phyloP scores from a whole-genome alignment of 2,329 filamentous ascomycete species.

The Colletotrichum noveboracense region DNA sequence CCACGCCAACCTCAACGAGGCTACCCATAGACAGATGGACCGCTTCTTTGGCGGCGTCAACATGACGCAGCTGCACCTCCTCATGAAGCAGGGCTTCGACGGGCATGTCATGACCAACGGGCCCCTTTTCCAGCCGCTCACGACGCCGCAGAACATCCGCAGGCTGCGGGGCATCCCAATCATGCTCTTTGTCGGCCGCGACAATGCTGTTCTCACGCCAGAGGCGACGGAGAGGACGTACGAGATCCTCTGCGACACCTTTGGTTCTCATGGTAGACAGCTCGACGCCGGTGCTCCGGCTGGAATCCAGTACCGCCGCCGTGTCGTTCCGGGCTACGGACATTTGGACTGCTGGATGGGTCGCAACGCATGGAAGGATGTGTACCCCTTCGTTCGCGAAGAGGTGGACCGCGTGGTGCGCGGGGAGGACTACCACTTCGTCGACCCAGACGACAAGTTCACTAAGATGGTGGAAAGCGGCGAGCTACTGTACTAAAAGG shows the following conservation, averaged over 20 bases:
- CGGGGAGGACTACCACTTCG: conserved; percentile 45
- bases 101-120: conserved; percentile 59
- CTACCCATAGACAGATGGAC: conserved; percentile 66
- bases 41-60: conserved; percentile 67
- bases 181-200: conserved; percentile 58
- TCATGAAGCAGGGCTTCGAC: conserved; percentile 60
- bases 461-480: conserved; percentile 44
- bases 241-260: conserved; percentile 55
- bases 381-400: conserved; percentile 60
- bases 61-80: conserved; percentile 60
- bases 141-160: conserved; percentile 53
- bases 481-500: conserved; percentile 39
- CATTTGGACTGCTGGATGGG: conserved; percentile 70
- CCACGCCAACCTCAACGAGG: conserved; percentile 69
- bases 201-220: conserved; percentile 62
- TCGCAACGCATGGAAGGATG: conserved; percentile 61
- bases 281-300: conserved; percentile 23
- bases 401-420: conserved; percentile 59
- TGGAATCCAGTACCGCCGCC: conserved; percentile 52
- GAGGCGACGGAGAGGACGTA: conserved; percentile 60
- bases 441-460: conserved; percentile 49
- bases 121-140: conserved; percentile 51
- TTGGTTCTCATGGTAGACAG: conserved; percentile 42
- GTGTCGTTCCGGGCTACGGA: conserved; percentile 62
- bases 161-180: conserved; percentile 59